Base-by-base conservation (phyloP, 2,329 filamentous ascomycete species). In the Alternaria rosae region DNA sequence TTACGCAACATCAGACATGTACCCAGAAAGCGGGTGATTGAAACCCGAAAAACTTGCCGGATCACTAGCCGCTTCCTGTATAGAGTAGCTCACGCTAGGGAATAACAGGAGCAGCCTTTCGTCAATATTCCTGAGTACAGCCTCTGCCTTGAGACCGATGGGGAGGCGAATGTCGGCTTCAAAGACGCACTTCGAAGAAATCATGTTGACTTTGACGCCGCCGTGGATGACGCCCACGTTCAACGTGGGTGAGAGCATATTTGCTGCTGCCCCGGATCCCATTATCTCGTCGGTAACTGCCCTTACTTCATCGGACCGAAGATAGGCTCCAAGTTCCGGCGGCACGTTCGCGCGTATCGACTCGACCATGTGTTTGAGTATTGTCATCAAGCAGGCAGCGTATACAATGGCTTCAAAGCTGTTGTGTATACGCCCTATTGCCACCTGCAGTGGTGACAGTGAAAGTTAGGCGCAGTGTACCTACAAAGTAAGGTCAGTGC, bases 141-240 rank as follows among this genome's bases (percentile, higher is more conserved):
- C 9, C 3, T 72, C 58, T 3, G 71, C 67, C n/a, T 61, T 64
- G 10, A 82, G 56, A 1, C 81, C 79, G 28, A 82, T 75, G 1
- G 81, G 80, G 13, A 82, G 65, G 4, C 80, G 73, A 28, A 82
- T 80, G 41, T 82, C 81, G 1, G 74, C 73, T 62, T 81, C 79
- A 57, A 82, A 80, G 2, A 69, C 60, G 48, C 79, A 82, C 15
- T 62, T 45, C 5, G 77, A 75, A 0, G 80, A 79, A 25, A 82
- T 82, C 70, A 80, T 80, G 60, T 82, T 82, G 63, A 82, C 79
- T 57, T 82, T 81, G 10, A 77, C 60, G 3, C 81, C 81, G 6
- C 80, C 81, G 25, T 72, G 67, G n/a, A 82, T 78, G 6, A 74
- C 78, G 10, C 81, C 80, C 4, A 60, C 47, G 20, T 59, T 62